phyloP scores from a whole-genome alignment of 257 asterid species.

The Plantago ovata region DNA sequence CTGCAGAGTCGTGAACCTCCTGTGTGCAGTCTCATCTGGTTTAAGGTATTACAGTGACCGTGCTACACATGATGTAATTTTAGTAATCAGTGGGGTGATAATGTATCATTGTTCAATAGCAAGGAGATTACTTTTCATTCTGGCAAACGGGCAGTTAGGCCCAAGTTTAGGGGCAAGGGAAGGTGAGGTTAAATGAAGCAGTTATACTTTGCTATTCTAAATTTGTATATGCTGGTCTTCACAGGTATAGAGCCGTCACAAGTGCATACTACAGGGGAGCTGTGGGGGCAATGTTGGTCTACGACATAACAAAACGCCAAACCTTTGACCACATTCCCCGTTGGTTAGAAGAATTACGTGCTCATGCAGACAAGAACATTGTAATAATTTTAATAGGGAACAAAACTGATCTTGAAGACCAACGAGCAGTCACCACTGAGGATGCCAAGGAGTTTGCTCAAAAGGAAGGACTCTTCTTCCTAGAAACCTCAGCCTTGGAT shows the following conservation, averaged over 20 bases:
- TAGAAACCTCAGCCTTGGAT: constrained; percentile 70
- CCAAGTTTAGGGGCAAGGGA: not conserved
- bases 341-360: constrained; percentile 57
- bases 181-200: not conserved
- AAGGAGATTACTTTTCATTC: not conserved
- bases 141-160: no score
- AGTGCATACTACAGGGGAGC: constrained; percentile 87
- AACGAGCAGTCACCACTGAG: constrained; percentile 61
- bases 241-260: constrained; percentile 80
- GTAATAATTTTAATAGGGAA: constrained; percentile 71
- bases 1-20: no score
- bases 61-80: not conserved
- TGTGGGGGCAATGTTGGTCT: constrained; percentile 76
- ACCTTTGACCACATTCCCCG: constrained; percentile 83
- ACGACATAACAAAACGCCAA: constrained; percentile 64
- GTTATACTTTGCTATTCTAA: not conserved
- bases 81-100: not conserved
- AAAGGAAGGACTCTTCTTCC: constrained; percentile 62
- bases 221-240: not conserved
- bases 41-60: not conserved
- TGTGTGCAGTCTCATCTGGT: not conserved
- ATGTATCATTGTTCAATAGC: not conserved
- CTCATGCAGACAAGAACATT: constrained; percentile 61
- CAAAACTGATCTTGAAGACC: constrained; percentile 70
- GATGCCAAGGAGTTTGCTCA: constrained; percentile 78